These are phyloP conservation scores for Pleurozium schreberi DNA, from an alignment of 225 moss, liverwort and hornwort genomes.

Conservation along the genomic window DNA sequence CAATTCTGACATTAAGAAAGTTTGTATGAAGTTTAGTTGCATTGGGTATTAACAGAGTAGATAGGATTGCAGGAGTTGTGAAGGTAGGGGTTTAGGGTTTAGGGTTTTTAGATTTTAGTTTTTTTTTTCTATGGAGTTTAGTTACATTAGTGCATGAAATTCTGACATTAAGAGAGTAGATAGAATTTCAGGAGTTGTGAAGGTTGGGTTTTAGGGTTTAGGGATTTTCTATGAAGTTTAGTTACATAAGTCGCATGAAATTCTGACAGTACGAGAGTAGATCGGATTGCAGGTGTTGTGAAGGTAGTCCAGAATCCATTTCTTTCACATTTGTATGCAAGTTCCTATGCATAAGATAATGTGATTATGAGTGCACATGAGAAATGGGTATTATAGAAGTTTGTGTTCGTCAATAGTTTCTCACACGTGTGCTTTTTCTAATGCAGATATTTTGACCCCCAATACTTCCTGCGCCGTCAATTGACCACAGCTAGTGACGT, in stretches of 20 bases:
- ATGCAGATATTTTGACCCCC: constrained; percentile 30
- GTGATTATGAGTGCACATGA: background rate
- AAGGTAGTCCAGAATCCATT: background rate
- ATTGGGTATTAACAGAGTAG: background rate
- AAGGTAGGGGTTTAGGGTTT: background rate
- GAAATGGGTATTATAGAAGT: background rate
- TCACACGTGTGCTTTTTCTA: background rate
- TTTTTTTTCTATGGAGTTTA: background rate
- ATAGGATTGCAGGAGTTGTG: background rate
- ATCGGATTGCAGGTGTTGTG: background rate
- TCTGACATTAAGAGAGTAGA: background rate
- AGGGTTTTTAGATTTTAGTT: background rate
- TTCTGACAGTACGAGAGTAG: background rate
- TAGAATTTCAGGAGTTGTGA: background rate
- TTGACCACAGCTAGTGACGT: constrained; percentile 43
- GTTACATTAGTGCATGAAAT: background rate
- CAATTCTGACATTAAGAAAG: background rate
- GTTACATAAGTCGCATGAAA: background rate
- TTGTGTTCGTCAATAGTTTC: background rate
- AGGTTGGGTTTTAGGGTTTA: too few relatives aligned
- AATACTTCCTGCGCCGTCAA: constrained; percentile 23
- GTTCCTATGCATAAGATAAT: background rate
- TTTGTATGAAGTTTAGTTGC: background rate
- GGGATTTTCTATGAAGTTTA: background rate
- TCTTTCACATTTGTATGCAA: background rate